Evolutionary conservation across 495 filamentous ascomycete species (phyloP).

Genomic region (Pyrenula massariospora): DNA sequence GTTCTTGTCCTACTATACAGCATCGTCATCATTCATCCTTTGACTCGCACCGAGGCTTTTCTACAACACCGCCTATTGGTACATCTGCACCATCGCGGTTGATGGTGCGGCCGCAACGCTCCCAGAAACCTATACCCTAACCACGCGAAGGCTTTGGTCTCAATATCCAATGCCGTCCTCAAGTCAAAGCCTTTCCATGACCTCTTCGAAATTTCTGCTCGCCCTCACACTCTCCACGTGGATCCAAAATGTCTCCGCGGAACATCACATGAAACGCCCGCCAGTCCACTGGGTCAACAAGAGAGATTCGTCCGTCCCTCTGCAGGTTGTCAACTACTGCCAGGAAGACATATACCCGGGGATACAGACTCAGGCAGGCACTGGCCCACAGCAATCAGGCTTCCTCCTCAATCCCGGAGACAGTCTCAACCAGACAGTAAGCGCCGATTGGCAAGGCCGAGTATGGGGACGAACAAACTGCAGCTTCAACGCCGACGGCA

Average conservation of each 20-base stretch:
- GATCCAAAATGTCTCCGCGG: slow-evolving; percentile 3
- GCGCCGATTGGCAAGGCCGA: slow-evolving; percentile 62
- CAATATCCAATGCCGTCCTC: too few species aligned
- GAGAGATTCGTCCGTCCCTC: slow-evolving; percentile 15
- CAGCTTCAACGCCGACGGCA: slow-evolving; percentile 50
- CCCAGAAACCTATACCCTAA: too few species aligned
- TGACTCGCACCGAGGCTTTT: too few species aligned
- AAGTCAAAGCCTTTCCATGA: too few species aligned
- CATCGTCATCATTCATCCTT: too few species aligned
- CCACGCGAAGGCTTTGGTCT: too few species aligned
- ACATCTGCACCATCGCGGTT: too few species aligned
- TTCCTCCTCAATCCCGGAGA: slow-evolving; percentile 46
- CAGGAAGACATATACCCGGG: slow-evolving; percentile 58
- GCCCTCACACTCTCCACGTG: too few species aligned
- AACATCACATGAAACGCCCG: slow-evolving; percentile 17
- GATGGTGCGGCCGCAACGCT: too few species aligned
- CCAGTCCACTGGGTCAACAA: slow-evolving; percentile 10
- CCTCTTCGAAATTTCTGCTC: too few species aligned
- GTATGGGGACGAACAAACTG: slow-evolving; percentile 79
- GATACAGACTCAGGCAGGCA: slow-evolving; percentile 54
- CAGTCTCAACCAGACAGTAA: slow-evolving; percentile 41
- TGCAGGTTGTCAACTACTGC: slow-evolving; percentile 56
- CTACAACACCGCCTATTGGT: too few species aligned
- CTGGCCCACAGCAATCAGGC: slow-evolving; percentile 45
- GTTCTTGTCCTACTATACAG: too few species aligned